Evolutionary conservation across 202 grass and related monocot genomes (phyloP).

Genomic region (Panicum virgatum): DNA sequence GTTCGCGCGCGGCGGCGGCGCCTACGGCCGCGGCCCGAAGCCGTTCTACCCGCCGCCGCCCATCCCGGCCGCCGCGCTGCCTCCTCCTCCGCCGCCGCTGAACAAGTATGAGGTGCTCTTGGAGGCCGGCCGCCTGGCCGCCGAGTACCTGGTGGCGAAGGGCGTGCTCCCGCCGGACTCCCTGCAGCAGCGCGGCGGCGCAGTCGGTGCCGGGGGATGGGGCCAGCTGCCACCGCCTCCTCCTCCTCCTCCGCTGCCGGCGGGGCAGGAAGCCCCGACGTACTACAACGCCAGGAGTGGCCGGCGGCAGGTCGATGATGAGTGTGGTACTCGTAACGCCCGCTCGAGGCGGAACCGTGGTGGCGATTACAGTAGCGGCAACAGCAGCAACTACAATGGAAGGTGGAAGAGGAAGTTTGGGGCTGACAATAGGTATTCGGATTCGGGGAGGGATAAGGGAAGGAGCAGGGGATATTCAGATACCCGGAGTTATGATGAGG

Average conservation of each 20-base stretch:
- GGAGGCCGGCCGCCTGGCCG: conserved; percentile 90
- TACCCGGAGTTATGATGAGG: conserved; percentile 51
- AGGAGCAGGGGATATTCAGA: conserved; percentile 53
- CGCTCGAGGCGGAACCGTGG: conserved; percentile 11
- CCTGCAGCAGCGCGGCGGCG: conserved; percentile 43
- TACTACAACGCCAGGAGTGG: conserved; percentile 25
- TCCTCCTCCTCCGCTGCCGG: conserved; percentile 17
- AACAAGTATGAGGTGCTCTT: conserved; percentile 76
- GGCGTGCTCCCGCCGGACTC: conserved; percentile 69
- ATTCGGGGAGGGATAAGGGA: conserved; percentile 58
- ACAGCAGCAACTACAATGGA: conserved; percentile 41
- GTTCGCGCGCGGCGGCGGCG: conserved; percentile 44
- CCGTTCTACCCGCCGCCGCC: conserved; percentile 44
- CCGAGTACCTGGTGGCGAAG: conserved; percentile 81
- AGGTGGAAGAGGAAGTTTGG: conserved; percentile 68
- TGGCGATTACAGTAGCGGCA: conserved; percentile 38
- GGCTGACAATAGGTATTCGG: conserved; percentile 54
- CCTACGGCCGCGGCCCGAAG: conserved; percentile 39
- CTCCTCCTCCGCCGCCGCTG: conserved; percentile 18
- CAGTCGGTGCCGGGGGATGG: conserved; percentile 30
- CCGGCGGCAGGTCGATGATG: conserved; percentile 66
- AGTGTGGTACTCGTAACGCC: conserved; percentile 15
- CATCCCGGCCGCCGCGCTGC: background rate
- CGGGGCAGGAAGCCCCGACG: conserved; percentile 2
- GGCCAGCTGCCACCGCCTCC: conserved; percentile 7